Evolutionary conservation across 139 green algal species (phyloP), one percentile per base, ranked within the genome.

Genomic region (Chlamydomonas incerta): DNA sequence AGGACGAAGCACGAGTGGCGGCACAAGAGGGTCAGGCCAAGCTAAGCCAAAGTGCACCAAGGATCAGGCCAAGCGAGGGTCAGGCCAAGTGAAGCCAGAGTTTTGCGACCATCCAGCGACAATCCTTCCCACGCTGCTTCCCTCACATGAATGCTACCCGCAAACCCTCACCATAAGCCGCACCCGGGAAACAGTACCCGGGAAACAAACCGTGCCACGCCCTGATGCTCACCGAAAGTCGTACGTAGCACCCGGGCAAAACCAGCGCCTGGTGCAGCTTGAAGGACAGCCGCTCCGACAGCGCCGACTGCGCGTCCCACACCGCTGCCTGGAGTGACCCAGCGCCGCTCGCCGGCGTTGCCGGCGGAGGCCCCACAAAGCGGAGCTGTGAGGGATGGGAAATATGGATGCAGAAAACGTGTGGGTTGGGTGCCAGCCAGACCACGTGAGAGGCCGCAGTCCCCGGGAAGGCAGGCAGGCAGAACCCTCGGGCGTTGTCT

Each of bases 231-330:
- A 83, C 77, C 77, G 63, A 65, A 63, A 83, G 46, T n/a, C 29
- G n/a, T 8, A 83, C 0, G 37, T 11, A 28, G 77, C 77, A 74
- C 46, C 77, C 77, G 17, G 63, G 77, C 28, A 74, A n/a, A 63
- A 83, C 77, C 41, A 83, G 77, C 46, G 63, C 63, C 41, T 83
- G 77, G 15, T 60, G n/a, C 63, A 83, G 77, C 63, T 60, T 72
- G 63, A 74, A 60, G 8, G 41, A 26, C 77, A 83, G 60, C 41
- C 41, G 41, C 41, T 50, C 41, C 41, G 41, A 50, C 41, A 50
- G 41, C 41, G 41, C 41, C 6, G 41, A 5, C 41, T 50, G 41
- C 41, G 41, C 8, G 41, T 50, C 41, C 41, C 41, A 50, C 41
- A 50, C 6, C 41, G 41, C 41, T 23, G 60, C 26, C 18, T 15